A percentile compares a stretch with the other conserved stretches of the same genome.
Evolutionary conservation across 2,329 filamentous ascomycete species (phyloP).

Genomic region (Alternaria burnsii): DNA sequence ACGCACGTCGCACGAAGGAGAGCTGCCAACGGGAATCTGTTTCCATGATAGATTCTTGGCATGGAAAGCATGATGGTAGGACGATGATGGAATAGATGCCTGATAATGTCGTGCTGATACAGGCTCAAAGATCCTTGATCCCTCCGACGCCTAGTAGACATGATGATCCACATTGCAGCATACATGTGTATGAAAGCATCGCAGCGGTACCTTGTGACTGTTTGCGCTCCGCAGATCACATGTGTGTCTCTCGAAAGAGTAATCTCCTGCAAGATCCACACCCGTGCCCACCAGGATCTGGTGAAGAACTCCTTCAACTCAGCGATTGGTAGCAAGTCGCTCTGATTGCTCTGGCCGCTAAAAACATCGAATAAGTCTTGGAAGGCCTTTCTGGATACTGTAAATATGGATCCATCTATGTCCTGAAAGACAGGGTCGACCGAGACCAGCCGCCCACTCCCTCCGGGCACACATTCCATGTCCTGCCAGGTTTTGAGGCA

Average conservation of each 20-base stretch:
- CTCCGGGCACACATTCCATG: background rate
- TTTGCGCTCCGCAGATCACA: slow-evolving; percentile 20
- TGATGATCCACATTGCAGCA: background rate
- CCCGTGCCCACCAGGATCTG: slow-evolving; percentile 23
- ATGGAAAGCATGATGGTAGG: background rate
- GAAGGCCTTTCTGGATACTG: background rate
- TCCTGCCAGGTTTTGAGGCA: background rate
- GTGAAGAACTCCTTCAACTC: slow-evolving; percentile 12
- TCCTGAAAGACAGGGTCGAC: background rate
- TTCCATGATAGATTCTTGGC: background rate
- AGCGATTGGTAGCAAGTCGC: background rate
- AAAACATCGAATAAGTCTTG: background rate
- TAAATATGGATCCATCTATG: background rate
- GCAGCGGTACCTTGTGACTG: background rate
- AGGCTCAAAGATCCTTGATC: background rate
- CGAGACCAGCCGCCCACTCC: too few species aligned
- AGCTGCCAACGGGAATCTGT: background rate
- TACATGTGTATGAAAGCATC: background rate
- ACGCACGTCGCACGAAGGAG: background rate
- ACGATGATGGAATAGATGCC: background rate
- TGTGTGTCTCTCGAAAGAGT: slow-evolving; percentile 16
- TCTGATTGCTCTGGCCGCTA: background rate
- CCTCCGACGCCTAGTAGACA: background rate
- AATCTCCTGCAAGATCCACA: slow-evolving; percentile 30
- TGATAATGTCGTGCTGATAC: background rate